Evolutionary conservation across 352 stramenopile genomes (phyloP), one percentile per base, ranked within the genome.

Genomic region (Pythium diclinum): DNA sequence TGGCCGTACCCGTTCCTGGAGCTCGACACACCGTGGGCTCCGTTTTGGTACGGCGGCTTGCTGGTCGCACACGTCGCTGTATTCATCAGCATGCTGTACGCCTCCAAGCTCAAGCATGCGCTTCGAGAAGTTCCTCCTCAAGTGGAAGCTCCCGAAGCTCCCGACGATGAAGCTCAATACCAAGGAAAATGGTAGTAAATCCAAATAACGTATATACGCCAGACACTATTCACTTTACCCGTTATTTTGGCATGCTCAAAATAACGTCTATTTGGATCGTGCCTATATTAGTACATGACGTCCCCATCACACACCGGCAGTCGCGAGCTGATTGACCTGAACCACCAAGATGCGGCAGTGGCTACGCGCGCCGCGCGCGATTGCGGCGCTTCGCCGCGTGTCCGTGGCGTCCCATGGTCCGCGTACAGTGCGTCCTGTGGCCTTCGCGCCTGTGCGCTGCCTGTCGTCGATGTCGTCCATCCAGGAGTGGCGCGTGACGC

Each of bases 1-100:
- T 94, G 83, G 85, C 85, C 83, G 17, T 94, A 94, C 53, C 85
- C 85, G 44, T 94, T 94, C 67, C 61, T 94, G 23, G 62, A 87
- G 21, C 47, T 91, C 21, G 55, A 91, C 52, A 90, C 81, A n/a
- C 85, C 82, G 6, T 90, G 69, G 69, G 82, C 85, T 2, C 83
- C 83, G 3, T 55, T 91, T 25, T 92, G 83, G 85, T 94, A 91
- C 60, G 75, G 68, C 6, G 77, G 80, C 6, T 46, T 90, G 25
- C 63, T 92, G 19, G 54, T 78, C 38, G 78, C 79, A 11, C 79
- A 89, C 65, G 49, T 87, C 21, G 32, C 68, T 14, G 68, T 67
- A 2, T 69, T 89, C 14, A 34, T 74, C 47, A 30, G 79, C 2
- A 63, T 88, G 40, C 72, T 85, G 33, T 34, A 73, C 28, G 34